Evolutionary conservation across 2,329 filamentous ascomycete species (phyloP).

Genomic region (Achaetomium macrosporum): DNA sequence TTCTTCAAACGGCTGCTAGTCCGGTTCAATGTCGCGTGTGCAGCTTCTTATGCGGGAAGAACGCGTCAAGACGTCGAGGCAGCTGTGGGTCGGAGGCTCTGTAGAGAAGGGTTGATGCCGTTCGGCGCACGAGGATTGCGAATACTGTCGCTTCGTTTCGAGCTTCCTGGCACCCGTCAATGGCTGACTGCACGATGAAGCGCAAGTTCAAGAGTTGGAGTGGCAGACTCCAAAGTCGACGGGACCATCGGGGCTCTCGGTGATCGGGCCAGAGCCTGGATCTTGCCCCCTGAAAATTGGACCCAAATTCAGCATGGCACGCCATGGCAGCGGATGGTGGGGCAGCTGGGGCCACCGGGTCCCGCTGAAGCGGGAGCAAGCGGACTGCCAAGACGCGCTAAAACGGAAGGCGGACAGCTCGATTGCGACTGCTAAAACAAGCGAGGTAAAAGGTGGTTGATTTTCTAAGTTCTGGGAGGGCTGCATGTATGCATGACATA

Average conservation of each 20-base stretch:
- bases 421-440: no score
- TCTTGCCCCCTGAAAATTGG: conserved; percentile 12
- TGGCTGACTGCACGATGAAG: neutral
- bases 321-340: no score
- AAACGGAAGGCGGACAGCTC: neutral
- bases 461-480: no score
- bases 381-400: conserved; percentile 12
- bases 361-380: conserved; percentile 13
- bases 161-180: neutral
- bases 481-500: no score
- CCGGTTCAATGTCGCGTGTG: neutral
- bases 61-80: neutral
- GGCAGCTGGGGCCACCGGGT: neutral
- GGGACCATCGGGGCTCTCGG: neutral
- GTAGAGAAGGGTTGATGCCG: no score
- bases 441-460: no score
- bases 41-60: no score
- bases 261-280: conserved; percentile 6
- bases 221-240: neutral
- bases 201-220: neutral
- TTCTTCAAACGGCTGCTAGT: neutral
- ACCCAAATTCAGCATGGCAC: conserved; percentile 1
- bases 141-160: neutral
- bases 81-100: neutral
- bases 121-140: neutral